These are phyloP conservation scores for Maudiozyma barnettii DNA, from an alignment of 805 yeast genomes.

Conservation along the genomic window DNA sequence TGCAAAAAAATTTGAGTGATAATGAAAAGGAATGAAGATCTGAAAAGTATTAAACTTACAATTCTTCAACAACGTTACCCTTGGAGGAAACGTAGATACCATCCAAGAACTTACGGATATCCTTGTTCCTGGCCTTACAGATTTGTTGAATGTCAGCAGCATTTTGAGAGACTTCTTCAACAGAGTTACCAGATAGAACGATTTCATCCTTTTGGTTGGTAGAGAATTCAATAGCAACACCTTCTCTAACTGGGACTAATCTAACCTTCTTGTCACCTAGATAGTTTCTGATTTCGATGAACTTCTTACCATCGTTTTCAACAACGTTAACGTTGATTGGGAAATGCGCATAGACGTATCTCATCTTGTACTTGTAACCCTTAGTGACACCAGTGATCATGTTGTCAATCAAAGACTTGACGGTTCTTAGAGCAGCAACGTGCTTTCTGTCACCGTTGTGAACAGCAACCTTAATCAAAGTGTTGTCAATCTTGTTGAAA, in stretches of 20 bases:
- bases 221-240: slow-evolving; percentile 80
- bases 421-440: slow-evolving; percentile 98
- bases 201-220: slow-evolving; percentile 89
- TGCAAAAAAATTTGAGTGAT: not conserved
- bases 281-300: slow-evolving; percentile 97
- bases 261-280: slow-evolving; percentile 98
- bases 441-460: slow-evolving; percentile 99
- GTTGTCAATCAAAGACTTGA: slow-evolving; percentile 89
- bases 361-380: slow-evolving; percentile 99
- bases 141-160: slow-evolving; percentile 97
- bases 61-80: slow-evolving; percentile 73
- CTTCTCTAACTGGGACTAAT: slow-evolving; percentile 75
- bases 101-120: slow-evolving; percentile 99
- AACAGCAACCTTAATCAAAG: slow-evolving; percentile 83
- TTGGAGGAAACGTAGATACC: slow-evolving; percentile 98
- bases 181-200: slow-evolving; percentile 58
- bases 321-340: slow-evolving; percentile 95
- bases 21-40: not conserved
- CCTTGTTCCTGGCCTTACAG: slow-evolving; percentile 99
- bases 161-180: slow-evolving; percentile 93
- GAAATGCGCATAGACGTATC: slow-evolving; percentile 99
- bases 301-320: slow-evolving; percentile 63
- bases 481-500: slow-evolving; percentile 63
- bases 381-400: slow-evolving; percentile 96
- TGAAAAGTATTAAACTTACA: slow-evolving; percentile 13